Percentiles rank a stretch among this genome's conserved stretches.
Conservation (phyloP, 305 asterid species). For the Fraxinus platypoda region DNA sequence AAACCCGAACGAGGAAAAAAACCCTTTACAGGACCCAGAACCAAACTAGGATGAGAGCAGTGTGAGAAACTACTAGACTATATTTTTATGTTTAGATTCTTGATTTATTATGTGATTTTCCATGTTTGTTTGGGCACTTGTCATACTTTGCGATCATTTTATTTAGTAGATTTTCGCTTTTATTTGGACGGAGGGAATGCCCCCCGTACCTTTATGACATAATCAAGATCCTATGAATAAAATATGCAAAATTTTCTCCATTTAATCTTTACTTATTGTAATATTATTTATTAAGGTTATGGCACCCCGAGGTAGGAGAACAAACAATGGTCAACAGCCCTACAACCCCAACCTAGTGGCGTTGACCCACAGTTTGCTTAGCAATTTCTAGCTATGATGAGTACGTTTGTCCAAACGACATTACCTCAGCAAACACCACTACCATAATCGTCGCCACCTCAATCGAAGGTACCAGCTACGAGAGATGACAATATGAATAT, state of each 20-base stretch:
- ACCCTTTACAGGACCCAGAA: not conserved
- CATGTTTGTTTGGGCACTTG: too few relatives aligned
- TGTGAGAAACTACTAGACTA: not conserved
- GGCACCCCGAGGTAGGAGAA: not conserved
- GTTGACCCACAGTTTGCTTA: not conserved
- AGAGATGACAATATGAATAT: too few relatives aligned
- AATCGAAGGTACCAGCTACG: not conserved
- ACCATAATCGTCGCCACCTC: not conserved
- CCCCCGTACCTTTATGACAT: not conserved
- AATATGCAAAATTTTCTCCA: not conserved
- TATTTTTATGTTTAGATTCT: too few relatives aligned
- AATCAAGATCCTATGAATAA: not conserved
- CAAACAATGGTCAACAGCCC: not conserved
- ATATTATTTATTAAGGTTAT: too few relatives aligned
- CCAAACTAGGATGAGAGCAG: not conserved
- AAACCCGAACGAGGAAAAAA: not conserved
- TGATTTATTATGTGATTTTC: too few relatives aligned
- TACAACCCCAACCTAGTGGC: not conserved
- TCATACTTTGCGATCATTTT: too few relatives aligned
- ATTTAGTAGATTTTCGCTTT: too few relatives aligned
- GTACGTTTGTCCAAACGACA: not conserved
- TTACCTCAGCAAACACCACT: not conserved
- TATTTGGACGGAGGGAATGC: not conserved
- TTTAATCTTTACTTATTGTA: not conserved
- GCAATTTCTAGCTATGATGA: not conserved